These are phyloP conservation scores for Daedalea quercina DNA, from an alignment of 768 basidiomycete genomes.

Conservation along the genomic window DNA sequence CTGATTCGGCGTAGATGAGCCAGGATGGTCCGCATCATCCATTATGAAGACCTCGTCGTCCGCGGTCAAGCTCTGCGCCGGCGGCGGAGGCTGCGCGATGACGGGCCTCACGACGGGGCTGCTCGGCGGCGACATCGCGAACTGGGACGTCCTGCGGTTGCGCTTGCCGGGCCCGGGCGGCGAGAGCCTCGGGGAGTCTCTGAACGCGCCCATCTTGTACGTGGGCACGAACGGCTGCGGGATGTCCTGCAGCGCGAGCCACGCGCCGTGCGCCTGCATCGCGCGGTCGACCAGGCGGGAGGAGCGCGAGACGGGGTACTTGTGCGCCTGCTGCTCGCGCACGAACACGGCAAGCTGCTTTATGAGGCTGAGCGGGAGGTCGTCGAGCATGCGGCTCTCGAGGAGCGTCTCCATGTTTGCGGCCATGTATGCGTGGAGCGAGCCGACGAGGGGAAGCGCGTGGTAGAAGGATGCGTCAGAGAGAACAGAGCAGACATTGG, in stretches of 20 bases:
- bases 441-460: conserved; percentile 57
- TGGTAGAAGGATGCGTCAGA: conserved; percentile 77
- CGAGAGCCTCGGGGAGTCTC: conserved; percentile 25
- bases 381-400: conserved; percentile 74
- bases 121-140: conserved; percentile 18
- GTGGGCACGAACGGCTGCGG: conserved; percentile 45
- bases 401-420: conserved; percentile 85
- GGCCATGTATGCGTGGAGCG: conserved; percentile 73
- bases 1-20: conserved; percentile 4
- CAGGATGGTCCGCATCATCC: conserved; percentile 58
- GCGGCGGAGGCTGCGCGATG: conserved; percentile 7
- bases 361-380: conserved; percentile 58
- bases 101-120: conserved; percentile 22
- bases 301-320: conserved; percentile 61
- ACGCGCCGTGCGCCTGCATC: conserved; percentile 57
- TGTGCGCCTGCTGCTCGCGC: conserved; percentile 50
- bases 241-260: conserved; percentile 66
- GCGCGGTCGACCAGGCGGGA: conserved; percentile 43
- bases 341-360: conserved; percentile 59
- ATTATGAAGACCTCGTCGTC: conserved; percentile 76
- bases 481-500: conserved; percentile 77
- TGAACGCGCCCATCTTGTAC: conserved; percentile 11
- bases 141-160: conserved; percentile 12
- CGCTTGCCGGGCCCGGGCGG: conserved; percentile 21
- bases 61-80: conserved; percentile 16